Conservation (phyloP, 1,284 basidiomycete genomes). For the Moesziomyces globuligerus region DNA sequence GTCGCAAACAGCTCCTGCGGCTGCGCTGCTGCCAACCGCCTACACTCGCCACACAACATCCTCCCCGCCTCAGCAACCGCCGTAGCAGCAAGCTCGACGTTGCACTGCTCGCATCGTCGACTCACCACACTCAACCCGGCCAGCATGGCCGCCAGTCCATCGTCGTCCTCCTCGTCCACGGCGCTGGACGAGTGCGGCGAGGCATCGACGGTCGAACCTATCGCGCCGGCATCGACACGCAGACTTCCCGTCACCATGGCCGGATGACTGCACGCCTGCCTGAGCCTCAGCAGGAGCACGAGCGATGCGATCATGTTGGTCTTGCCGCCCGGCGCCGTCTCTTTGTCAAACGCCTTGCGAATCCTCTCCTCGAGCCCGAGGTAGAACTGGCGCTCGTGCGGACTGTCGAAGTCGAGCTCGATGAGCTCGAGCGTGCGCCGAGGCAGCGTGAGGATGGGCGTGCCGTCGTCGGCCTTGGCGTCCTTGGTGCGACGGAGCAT, state of each 20-base stretch:
- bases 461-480: conserved; percentile 73
- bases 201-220: conserved; percentile 18
- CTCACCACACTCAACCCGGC: conserved; percentile 72
- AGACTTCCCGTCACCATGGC: conserved; percentile 46
- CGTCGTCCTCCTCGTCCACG: conserved; percentile 65
- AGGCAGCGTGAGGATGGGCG: conserved; percentile 85
- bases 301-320: conserved; percentile 85
- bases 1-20: conserved; percentile 68
- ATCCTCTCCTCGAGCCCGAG: conserved; percentile 79
- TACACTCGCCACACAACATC: conserved; percentile 55
- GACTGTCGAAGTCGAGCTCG: conserved; percentile 69
- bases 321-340: conserved; percentile 70
- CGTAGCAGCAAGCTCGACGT: conserved; percentile 21
- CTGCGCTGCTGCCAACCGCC: conserved; percentile 24
- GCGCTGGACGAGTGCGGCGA: not conserved
- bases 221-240: conserved; percentile 30
- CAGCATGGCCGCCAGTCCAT: conserved; percentile 81
- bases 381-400: conserved; percentile 84
- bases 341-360: conserved; percentile 73
- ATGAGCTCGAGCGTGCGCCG: conserved; percentile 78
- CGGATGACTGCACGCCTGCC: conserved; percentile 74
- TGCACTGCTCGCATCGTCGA: conserved; percentile 64
- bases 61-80: conserved; percentile 3
- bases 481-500: conserved; percentile 93
- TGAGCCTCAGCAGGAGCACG: conserved; percentile 81